Base-by-base conservation (phyloP, 1,284 basidiomycete species). In the Lignosus rhinocerotis region DNA sequence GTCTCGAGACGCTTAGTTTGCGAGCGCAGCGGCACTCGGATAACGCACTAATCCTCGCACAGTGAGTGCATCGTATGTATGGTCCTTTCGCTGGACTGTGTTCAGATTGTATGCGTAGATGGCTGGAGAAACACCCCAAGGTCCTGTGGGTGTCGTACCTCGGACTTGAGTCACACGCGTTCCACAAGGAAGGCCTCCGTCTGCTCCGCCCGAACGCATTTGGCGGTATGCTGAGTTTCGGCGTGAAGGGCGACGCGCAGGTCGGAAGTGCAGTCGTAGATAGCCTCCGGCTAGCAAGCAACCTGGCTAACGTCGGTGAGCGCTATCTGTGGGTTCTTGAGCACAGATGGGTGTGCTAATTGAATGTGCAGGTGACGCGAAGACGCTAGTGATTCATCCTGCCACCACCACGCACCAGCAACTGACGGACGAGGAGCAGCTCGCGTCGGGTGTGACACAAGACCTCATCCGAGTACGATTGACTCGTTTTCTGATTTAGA, bases 71-170 rank as follows among this genome's bases (percentile, higher is more conserved):
- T 41, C 33, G 17, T 14, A 19, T 31, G 25, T 21, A 19, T 34
- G 19, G 11, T 34, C 19, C 42, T 43, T 10, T 38, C 21, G 11
- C 31, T 14, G 43, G 8, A 11, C 31, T 44, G 12, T 25, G 14
- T n/a, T 9, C 25, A 73, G 72, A 59, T 64, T 7, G 70, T 33
- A 65, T 71, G 32, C 19, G 5, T n/a, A 76, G 80, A 57, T 91
- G 81, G 79, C 83, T 96, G 45, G 81, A 90, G 70, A 72, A 81
- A 56, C 88, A 94, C 70, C 81, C 84, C 7, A 80, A 83, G 48
- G 85, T 95, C 41, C 72, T 83, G 0, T 95, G 92, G 92, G 91
- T 96, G 7, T 88, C 87, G 0, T 96, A 94, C 70, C 83, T 89
- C 39, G 93, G 93, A 21, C 82, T 94, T 3, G 69, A 75, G 56